Percentiles rank a stretch among this genome's conserved stretches.
Evolutionary conservation across 2,329 filamentous ascomycete genomes (phyloP).

Genomic region (Phyllosticta capitalensis): DNA sequence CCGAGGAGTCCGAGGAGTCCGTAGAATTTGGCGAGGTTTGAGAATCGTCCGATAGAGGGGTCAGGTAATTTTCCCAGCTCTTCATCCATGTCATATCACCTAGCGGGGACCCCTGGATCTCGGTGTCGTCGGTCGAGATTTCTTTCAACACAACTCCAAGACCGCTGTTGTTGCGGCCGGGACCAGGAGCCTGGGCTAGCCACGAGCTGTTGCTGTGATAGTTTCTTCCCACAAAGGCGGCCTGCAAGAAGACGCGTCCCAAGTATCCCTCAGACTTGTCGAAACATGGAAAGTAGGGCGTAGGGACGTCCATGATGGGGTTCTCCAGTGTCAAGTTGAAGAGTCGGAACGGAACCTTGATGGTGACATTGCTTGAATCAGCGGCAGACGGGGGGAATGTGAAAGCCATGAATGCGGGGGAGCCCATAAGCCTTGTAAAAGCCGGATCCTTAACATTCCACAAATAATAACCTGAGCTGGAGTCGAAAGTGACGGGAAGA

Average conservation of each 20-base stretch:
- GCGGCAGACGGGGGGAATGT: slow-evolving; percentile 24
- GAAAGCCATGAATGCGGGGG: slow-evolving; percentile 34
- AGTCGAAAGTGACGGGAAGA: slow-evolving; percentile 20
- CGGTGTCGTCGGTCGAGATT: background rate
- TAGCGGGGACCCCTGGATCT: background rate
- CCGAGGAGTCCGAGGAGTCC: no score
- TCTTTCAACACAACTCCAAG: background rate
- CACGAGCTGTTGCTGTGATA: slow-evolving; percentile 32
- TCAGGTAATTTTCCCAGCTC: background rate
- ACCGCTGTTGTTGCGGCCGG: slow-evolving; percentile 12
- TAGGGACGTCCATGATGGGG: slow-evolving; percentile 26
- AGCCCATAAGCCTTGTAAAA: slow-evolving; percentile 32
- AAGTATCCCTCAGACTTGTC: slow-evolving; percentile 24
- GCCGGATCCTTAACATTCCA: slow-evolving; percentile 21
- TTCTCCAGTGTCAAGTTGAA: slow-evolving; percentile 30
- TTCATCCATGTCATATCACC: background rate
- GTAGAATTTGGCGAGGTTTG: background rate
- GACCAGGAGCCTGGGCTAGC: slow-evolving; percentile 35
- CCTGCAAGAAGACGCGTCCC: slow-evolving; percentile 39
- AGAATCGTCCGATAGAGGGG: slow-evolving; percentile 1
- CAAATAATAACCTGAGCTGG: slow-evolving; percentile 16
- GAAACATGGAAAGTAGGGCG: slow-evolving; percentile 38
- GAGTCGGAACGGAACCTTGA: slow-evolving; percentile 34
- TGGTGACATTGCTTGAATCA: slow-evolving; percentile 23
- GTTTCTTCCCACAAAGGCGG: slow-evolving; percentile 34